These are phyloP conservation scores for Salix caprea DNA, from an alignment of 345 rosid species.

Conservation along the genomic window DNA sequence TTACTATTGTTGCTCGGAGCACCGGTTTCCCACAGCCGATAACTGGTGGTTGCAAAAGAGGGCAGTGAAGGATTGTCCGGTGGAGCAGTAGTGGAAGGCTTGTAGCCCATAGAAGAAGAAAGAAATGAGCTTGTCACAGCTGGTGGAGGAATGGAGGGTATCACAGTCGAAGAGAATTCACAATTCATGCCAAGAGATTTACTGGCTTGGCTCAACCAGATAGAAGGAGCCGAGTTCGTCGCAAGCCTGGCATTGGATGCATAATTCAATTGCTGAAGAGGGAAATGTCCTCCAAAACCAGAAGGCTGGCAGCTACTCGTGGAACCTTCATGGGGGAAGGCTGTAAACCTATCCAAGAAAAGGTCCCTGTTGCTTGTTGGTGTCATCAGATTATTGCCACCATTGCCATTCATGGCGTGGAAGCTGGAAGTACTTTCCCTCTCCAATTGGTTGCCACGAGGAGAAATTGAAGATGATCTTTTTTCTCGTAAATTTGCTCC, in stretches of 20 bases:
- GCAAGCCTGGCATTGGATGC: constrained; percentile 33
- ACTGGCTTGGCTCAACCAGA: constrained; percentile 34
- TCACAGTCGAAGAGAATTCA: constrained; percentile 29
- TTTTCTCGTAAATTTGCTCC: constrained; percentile 12
- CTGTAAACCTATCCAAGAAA: constrained; percentile 31
- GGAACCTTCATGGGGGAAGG: constrained; percentile 31
- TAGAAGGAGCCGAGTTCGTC: constrained; percentile 24
- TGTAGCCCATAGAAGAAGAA: constrained; percentile 33
- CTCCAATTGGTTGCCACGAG: constrained; percentile 32
- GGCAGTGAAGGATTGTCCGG: constrained; percentile 32
- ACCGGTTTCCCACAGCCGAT: constrained; percentile 41
- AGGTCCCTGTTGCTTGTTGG: constrained; percentile 29
- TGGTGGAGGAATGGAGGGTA: constrained; percentile 31
- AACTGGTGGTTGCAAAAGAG: constrained; percentile 25
- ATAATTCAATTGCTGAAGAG: constrained; percentile 38
- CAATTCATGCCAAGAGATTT: constrained; percentile 35
- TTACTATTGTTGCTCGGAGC: constrained; percentile 33
- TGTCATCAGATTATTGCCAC: constrained; percentile 17
- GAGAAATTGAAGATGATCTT: constrained; percentile 18
- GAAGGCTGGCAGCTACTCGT: constrained; percentile 21
- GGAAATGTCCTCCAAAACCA: constrained; percentile 34
- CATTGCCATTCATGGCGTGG: constrained; percentile 31
- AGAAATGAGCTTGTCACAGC: constrained; percentile 32
- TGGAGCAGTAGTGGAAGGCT: constrained; percentile 33
- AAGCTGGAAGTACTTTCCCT: constrained; percentile 40